Conservation (phyloP, 2,329 filamentous ascomycete species). For the Venturiaceae sp. region DNA sequence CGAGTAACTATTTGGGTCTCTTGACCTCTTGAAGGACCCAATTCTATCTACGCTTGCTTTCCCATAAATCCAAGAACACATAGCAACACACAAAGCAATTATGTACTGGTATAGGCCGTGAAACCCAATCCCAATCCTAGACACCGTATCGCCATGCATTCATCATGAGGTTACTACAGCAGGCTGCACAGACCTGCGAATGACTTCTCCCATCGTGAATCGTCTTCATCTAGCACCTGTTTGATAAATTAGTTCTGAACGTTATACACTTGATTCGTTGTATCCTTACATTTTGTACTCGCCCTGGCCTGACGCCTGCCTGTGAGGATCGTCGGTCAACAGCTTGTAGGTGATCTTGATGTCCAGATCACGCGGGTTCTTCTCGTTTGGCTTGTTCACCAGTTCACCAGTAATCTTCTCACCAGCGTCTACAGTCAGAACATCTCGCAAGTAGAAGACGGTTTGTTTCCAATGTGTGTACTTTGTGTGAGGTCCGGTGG, state of each 20-base stretch:
- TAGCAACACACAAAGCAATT: neutral
- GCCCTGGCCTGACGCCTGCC: conserved; percentile 59
- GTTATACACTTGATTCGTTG: neutral
- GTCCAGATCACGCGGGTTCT: conserved; percentile 92
- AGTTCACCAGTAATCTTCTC: conserved; percentile 69
- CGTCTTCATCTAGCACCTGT: neutral
- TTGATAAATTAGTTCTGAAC: neutral
- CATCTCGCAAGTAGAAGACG: conserved; percentile 92
- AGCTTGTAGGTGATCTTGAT: conserved; percentile 79
- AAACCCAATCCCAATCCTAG: neutral
- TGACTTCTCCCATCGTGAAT: neutral
- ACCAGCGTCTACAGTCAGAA: conserved; percentile 80
- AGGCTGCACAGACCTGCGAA: neutral
- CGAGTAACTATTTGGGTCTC: neutral
- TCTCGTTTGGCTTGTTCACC: conserved; percentile 78
- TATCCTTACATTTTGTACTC: conserved; percentile 61
- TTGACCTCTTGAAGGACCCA: neutral
- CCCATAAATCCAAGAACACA: neutral
- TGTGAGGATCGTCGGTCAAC: conserved; percentile 62
- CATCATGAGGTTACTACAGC: neutral
- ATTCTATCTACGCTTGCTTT: neutral
- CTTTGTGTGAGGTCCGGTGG: conserved; percentile 93
- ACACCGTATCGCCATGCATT: neutral
- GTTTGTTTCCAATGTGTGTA: conserved; percentile 99
- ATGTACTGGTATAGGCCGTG: neutral